Evolutionary conservation across 805 yeast species (phyloP), one percentile per base, ranked within the genome.

Genomic region (Lachancea meyersii): DNA sequence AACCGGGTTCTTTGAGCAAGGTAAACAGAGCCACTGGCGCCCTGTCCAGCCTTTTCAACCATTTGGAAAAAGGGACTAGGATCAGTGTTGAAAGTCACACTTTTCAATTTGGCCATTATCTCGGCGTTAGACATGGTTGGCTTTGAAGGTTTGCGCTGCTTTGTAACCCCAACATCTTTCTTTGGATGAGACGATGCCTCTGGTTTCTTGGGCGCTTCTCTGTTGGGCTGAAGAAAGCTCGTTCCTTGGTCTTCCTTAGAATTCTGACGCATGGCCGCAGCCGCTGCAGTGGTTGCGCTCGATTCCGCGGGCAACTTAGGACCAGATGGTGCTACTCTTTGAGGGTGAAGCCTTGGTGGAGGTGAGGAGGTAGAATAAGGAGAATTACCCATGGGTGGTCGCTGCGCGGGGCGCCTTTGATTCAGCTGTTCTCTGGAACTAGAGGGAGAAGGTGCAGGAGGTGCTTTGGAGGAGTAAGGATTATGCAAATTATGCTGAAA

Each of bases 11-110:
- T 74, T 56, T 78, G 80, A 0, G 96, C 96, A 38, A 88, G 70
- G 58, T 84, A 93, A 16, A 93, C 99, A 3, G 94, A 87, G 16
- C 98, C 99, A 49, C 89, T 79, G 0, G 99, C 99, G 56, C 99
- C 99, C 67, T 93, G 97, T 14, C 99, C 99, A 1, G 91, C 93
- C 51, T 82, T 82, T 58, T 82, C 87, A 47, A 85, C 73, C 65
- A 83, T 80, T 55, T 77, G 77, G 67, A 84, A 85, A 47, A 74
- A 74, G 32, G 87, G 82, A 5, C 86, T 72, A n/a, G 99, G 99
- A 65, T 93, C 95, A 33, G 77, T 74, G 53, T 75, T 78, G 50
- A 81, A 79, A 8, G 93, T 96, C 24, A 89, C 96, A 3, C 86
- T 77, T 46, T 82, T 76, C 51, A 93, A 70, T 55, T 83, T 86